Evolutionary conservation across 805 yeast species (phyloP).

Genomic region (Candida tallmaniae): DNA sequence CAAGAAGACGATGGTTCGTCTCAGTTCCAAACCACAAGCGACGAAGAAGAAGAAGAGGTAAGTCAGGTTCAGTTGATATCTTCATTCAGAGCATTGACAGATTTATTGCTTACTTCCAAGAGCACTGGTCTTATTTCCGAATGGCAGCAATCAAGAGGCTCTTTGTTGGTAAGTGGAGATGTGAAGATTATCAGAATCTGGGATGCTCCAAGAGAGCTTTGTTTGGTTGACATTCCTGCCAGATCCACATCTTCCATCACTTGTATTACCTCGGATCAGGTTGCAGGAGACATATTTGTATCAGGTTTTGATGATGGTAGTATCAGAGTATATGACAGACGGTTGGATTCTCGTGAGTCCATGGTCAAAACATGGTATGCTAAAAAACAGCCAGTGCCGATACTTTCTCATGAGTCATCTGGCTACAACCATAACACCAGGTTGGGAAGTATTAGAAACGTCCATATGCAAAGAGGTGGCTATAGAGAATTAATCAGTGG

Average conservation of each 20-base stretch:
- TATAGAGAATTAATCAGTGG: conserved; percentile 85
- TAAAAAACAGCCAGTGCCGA: conserved; percentile 12
- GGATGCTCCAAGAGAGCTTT: conserved; percentile 94
- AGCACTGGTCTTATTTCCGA: conserved; percentile 83
- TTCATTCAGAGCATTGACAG: conserved; percentile 92
- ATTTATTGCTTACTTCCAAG: conserved; percentile 72
- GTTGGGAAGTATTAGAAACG: conserved; percentile 61
- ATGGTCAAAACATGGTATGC: conserved; percentile 76
- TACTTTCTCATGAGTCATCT: too few species aligned
- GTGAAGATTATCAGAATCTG: conserved; percentile 86
- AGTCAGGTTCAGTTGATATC: conserved; percentile 57
- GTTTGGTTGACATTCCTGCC: conserved; percentile 85
- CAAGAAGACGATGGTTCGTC: too few species aligned
- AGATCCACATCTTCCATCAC: conserved; percentile 87
- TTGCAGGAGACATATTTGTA: conserved; percentile 83
- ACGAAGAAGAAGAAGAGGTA: conserved; percentile 19
- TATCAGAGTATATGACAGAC: conserved; percentile 83
- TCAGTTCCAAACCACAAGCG: neutral
- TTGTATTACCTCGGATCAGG: conserved; percentile 88
- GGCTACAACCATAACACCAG: conserved; percentile 9
- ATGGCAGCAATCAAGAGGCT: conserved; percentile 96
- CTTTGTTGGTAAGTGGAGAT: conserved; percentile 89
- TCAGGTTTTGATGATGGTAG: conserved; percentile 93
- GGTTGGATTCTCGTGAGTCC: conserved; percentile 78
- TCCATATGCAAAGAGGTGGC: conserved; percentile 97